A percentile compares a stretch with the other conserved stretches of the same genome.
phyloP scores from a whole-genome alignment of 805 yeast genomes.

The Saccharomycodes ludwigii region DNA sequence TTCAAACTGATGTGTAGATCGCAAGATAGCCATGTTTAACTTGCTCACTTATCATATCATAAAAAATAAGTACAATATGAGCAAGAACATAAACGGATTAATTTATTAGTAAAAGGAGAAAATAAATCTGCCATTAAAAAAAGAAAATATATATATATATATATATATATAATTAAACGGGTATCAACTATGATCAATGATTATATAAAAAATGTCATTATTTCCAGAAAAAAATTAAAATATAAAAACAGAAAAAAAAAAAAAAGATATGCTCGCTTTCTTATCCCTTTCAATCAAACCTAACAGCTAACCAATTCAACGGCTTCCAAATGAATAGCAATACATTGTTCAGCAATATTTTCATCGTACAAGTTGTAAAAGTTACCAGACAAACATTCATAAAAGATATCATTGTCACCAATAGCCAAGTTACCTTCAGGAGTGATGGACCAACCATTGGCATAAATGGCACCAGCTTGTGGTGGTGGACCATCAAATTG shows the following conservation, averaged over 20 bases:
- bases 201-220: no score
- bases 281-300: neutral
- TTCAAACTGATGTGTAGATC: no score
- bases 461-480: conserved; percentile 43
- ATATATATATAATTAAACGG: conserved; percentile 1
- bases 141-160: neutral
- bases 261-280: neutral
- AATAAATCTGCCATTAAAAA: neutral
- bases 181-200: no score
- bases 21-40: no score
- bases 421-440: conserved; percentile 36
- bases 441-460: conserved; percentile 41
- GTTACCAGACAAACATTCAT: conserved; percentile 45
- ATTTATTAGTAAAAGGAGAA: no score
- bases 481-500: conserved; percentile 60
- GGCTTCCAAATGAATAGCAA: conserved; percentile 33
- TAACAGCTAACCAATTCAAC: conserved; percentile 36
- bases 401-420: conserved; percentile 37
- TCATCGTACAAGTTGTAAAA: conserved; percentile 49
- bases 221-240: no score
- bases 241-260: neutral
- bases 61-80: no score
- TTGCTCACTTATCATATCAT: no score
- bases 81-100: no score
- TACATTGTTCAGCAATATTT: conserved; percentile 36